Base-by-base conservation (phyloP, 2,329 filamentous ascomycete species). In the Cladosporium austrohemisphaericum region DNA sequence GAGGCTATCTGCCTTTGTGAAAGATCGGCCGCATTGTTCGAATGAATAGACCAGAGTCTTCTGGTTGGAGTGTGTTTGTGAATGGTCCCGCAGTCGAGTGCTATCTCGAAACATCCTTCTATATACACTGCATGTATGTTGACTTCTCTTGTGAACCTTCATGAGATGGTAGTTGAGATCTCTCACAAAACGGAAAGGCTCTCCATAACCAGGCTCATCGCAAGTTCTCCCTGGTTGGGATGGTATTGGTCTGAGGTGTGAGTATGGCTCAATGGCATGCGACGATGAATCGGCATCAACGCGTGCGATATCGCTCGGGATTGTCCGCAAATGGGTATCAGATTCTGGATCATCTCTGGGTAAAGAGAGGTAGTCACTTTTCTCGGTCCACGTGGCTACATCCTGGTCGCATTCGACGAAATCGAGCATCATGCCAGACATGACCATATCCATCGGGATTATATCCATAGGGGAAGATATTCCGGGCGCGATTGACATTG, bases 91-190 rank as follows among this genome's bases (percentile, higher is more conserved):
- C 13, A 28, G 13, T 28, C 26, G 26, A 28, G 26, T n/a, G n/a
- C n/a, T 14, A 36, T 36, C 18, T 36, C 19, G 14, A 13, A 13
- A 36, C 28, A 36, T 36, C 18, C 19, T 36, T 9, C 32, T 16
- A 36, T 16, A 36, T 36, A 20, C 18, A 16, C 19, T n/a, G 16
- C 32, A 36, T 16, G 14, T 36, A 18, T 36, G 32, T 16, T 36
- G 32, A 11, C 32, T 36, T 36, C 32, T 13, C 18, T 20, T 20
- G 16, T 36, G 32, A 16, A 18, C 18, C 13, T 36, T 36, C 18
- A 36, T 36, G 14, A 36, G 18, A 36, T 36, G 32, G 19, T 36
- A 36, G 32, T 36, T 36, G 4, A 36, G 32, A 36, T 36, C 32
- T 18, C 32, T 16, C 32, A 16, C 35, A 22, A 22, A 38, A 19